Evolutionary conservation across 2,329 filamentous ascomycete species (phyloP).

Genomic region (Colletotrichum siamense): DNA sequence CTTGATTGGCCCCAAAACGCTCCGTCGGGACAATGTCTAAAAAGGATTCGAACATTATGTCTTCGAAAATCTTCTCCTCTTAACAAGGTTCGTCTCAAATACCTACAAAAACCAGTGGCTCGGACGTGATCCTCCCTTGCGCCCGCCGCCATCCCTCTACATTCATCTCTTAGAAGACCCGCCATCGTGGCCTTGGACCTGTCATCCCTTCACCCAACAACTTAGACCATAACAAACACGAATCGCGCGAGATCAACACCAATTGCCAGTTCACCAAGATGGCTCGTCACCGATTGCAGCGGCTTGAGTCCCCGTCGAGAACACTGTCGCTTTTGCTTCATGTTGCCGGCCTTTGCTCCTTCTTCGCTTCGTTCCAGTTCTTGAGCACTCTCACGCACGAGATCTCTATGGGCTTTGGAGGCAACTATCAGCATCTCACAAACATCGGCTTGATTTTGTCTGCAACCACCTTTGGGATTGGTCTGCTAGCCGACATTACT

Average conservation of each 20-base stretch:
- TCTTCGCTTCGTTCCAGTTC: conserved; percentile 59
- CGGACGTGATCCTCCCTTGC: conserved; percentile 10
- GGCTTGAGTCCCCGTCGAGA: conserved; percentile 68
- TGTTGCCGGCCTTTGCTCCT: conserved; percentile 56
- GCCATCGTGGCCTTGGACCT: neutral
- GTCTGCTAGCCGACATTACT: conserved; percentile 69
- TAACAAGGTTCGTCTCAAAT: conserved; percentile 3
- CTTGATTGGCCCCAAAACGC: conserved; percentile 6
- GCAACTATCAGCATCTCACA: conserved; percentile 76
- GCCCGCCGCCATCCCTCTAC: conserved; percentile 10
- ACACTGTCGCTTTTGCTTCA: conserved; percentile 69
- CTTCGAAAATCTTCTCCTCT: neutral
- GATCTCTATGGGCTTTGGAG: conserved; percentile 66
- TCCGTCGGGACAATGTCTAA: neutral
- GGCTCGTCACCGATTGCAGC: conserved; percentile 66
- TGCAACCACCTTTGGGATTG: conserved; percentile 64
- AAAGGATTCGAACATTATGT: neutral
- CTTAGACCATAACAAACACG: neutral
- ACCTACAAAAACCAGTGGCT: conserved; percentile 4
- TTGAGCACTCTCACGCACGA: conserved; percentile 54
- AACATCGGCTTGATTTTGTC: conserved; percentile 73
- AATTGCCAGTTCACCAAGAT: conserved; percentile 31
- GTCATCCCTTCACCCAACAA: conserved; percentile 1
- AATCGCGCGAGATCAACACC: neutral
- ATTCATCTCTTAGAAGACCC: neutral